These are phyloP conservation scores for Bisporella sp. DNA, from an alignment of 2,329 filamentous ascomycete genomes.

Conservation along the genomic window DNA sequence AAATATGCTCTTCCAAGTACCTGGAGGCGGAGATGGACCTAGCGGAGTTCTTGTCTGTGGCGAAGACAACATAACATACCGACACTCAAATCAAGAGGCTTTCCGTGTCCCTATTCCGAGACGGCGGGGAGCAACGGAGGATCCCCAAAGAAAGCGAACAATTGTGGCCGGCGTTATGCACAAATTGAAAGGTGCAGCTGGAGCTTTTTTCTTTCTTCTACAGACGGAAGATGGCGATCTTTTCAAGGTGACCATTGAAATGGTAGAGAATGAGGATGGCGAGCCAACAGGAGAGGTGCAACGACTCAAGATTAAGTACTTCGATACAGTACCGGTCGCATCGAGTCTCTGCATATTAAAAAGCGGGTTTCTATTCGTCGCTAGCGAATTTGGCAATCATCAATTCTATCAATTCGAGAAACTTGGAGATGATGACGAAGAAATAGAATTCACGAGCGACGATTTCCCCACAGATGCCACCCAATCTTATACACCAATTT, in stretches of 20 bases:
- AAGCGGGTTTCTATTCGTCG: slow-evolving; percentile 90
- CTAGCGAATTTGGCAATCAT: slow-evolving; percentile 87
- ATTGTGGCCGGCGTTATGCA: slow-evolving; percentile 95
- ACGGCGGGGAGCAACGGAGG: slow-evolving; percentile 79
- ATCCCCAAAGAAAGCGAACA: slow-evolving; percentile 80
- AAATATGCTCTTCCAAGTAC: slow-evolving; percentile 88
- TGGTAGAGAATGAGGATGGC: slow-evolving; percentile 74
- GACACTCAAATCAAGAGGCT: slow-evolving; percentile 89
- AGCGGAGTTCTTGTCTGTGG: slow-evolving; percentile 93
- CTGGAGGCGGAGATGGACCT: slow-evolving; percentile 86
- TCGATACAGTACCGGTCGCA: slow-evolving; percentile 88
- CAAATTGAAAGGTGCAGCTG: slow-evolving; percentile 73
- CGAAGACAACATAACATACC: slow-evolving; percentile 90
- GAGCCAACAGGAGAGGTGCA: slow-evolving; percentile 75
- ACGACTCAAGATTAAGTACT: slow-evolving; percentile 90
- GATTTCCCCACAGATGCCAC: slow-evolving; percentile 70
- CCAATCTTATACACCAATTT: slow-evolving; percentile 68
- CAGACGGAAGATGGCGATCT: slow-evolving; percentile 97
- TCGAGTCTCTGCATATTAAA: slow-evolving; percentile 87
- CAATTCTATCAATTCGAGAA: slow-evolving; percentile 97
- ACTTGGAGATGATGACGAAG: slow-evolving; percentile 89
- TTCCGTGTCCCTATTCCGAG: slow-evolving; percentile 86
- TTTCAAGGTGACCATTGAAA: slow-evolving; percentile 92
- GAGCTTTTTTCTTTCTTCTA: slow-evolving; percentile 93
- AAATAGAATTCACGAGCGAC: slow-evolving; percentile 79